A percentile compares a stretch with the other conserved stretches of the same genome.
phyloP scores from a whole-genome alignment of 495 filamentous ascomycete species.

The Lasiosphaeria miniovina region DNA sequence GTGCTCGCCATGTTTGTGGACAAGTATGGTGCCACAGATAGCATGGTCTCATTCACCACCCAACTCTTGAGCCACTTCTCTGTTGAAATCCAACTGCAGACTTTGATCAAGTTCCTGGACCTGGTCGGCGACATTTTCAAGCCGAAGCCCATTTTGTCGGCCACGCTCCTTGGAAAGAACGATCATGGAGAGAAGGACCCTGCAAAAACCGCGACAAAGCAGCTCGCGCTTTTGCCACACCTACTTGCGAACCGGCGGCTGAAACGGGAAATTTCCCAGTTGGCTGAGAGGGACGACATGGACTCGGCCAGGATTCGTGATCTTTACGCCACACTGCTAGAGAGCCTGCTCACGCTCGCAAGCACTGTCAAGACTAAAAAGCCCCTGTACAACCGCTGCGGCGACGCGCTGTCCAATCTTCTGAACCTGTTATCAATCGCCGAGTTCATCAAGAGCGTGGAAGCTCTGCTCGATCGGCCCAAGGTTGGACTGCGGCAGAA shows the following conservation, averaged over 20 bases:
- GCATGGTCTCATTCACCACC: slow-evolving; percentile 49
- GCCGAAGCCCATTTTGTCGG: slow-evolving; percentile 64
- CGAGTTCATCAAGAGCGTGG: slow-evolving; percentile 82
- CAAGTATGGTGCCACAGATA: slow-evolving; percentile 56
- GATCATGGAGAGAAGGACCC: slow-evolving; percentile 58
- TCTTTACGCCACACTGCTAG: slow-evolving; percentile 68
- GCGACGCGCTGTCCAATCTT: slow-evolving; percentile 66
- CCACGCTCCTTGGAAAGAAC: slow-evolving; percentile 63
- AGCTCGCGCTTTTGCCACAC: slow-evolving; percentile 58
- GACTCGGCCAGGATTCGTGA: slow-evolving; percentile 59
- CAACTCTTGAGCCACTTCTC: slow-evolving; percentile 55
- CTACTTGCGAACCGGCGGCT: slow-evolving; percentile 51
- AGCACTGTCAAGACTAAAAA: slow-evolving; percentile 59
- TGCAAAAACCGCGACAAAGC: slow-evolving; percentile 56
- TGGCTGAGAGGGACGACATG: slow-evolving; percentile 55
- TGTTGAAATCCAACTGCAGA: slow-evolving; percentile 65
- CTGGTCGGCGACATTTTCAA: slow-evolving; percentile 70
- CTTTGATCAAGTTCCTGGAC: slow-evolving; percentile 67
- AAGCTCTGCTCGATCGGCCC: slow-evolving; percentile 68
- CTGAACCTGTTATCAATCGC: slow-evolving; percentile 75
- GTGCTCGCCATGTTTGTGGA: slow-evolving; percentile 69
- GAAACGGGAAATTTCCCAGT: slow-evolving; percentile 43
- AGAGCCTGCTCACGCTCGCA: slow-evolving; percentile 60
- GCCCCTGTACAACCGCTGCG: slow-evolving; percentile 59
- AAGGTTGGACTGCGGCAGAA: slow-evolving; percentile 71